Evolutionary conservation across 2,329 filamentous ascomycete genomes (phyloP).

Genomic region (Dactylellina haptotyla): DNA sequence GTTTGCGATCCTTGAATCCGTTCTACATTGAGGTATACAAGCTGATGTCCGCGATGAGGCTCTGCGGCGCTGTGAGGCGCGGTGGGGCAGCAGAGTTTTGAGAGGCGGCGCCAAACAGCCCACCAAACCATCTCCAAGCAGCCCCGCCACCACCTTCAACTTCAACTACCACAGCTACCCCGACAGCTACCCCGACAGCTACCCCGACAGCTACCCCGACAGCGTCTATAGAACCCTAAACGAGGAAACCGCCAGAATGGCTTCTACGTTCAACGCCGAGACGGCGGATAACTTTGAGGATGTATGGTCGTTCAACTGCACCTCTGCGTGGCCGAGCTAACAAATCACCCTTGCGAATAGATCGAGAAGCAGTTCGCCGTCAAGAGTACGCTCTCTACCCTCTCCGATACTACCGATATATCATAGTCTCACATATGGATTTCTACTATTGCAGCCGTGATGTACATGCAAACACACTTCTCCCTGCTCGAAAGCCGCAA

Average conservation of each 20-base stretch:
- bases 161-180: not conserved
- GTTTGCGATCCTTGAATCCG: not conserved
- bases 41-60: not conserved
- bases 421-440: constrained; percentile 39
- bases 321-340: not conserved
- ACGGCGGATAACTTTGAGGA: constrained; percentile 9
- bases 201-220: no score
- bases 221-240: not conserved
- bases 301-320: not conserved
- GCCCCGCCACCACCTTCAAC: constrained; percentile 25
- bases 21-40: not conserved
- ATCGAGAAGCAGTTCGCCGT: constrained; percentile 99
- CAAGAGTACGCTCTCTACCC: constrained; percentile 71
- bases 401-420: not conserved
- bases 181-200: no score
- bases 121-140: constrained; percentile 23
- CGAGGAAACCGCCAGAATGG: constrained; percentile 21
- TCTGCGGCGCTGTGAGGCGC: constrained; percentile 12
- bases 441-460: constrained; percentile 70
- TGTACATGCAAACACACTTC: constrained; percentile 98
- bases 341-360: constrained; percentile 63
- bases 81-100: constrained; percentile 13
- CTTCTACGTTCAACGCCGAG: constrained; percentile 25
- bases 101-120: constrained; percentile 28
- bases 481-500: constrained; percentile 88